Conservation (phyloP, 208 protist genomes). For the Hexamita inflata region DNA sequence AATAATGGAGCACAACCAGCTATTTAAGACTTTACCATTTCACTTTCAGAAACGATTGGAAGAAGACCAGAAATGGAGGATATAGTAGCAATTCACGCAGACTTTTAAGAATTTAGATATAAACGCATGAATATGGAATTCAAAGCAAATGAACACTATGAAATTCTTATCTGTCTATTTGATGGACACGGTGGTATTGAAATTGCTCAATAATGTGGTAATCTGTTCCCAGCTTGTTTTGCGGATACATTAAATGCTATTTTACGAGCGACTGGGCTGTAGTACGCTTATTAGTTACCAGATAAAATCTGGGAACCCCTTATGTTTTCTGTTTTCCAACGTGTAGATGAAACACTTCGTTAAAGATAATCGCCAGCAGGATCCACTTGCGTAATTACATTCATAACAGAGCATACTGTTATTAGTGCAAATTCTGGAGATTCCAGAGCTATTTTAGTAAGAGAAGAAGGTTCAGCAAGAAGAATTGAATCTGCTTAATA, state of each 20-base stretch:
- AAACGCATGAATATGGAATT: too few relatives aligned
- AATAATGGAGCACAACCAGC: too few relatives aligned
- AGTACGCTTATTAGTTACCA: background rate
- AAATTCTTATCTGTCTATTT: slow-evolving; percentile 18
- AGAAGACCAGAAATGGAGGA: slow-evolving; percentile 6
- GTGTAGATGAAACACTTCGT: background rate
- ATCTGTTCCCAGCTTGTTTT: background rate
- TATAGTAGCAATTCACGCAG: too few relatives aligned
- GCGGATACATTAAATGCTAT: slow-evolving; percentile 5
- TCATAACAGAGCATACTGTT: background rate
- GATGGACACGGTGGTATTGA: slow-evolving; percentile 21
- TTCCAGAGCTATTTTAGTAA: background rate
- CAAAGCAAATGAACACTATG: background rate
- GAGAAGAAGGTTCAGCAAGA: background rate
- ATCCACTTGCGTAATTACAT: background rate
- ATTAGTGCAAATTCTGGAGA: slow-evolving; percentile 26
- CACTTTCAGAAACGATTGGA: slow-evolving; percentile 1
- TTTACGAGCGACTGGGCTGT: background rate
- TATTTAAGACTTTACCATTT: background rate
- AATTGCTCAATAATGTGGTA: background rate
- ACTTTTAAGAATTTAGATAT: background rate
- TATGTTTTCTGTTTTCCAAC: background rate
- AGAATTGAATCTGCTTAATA: background rate
- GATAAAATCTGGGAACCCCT: slow-evolving; percentile 6
- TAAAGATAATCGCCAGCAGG: background rate